These are phyloP conservation scores for Blumeria hordei DNA, from an alignment of 2,329 filamentous ascomycete genomes.

Conservation along the genomic window DNA sequence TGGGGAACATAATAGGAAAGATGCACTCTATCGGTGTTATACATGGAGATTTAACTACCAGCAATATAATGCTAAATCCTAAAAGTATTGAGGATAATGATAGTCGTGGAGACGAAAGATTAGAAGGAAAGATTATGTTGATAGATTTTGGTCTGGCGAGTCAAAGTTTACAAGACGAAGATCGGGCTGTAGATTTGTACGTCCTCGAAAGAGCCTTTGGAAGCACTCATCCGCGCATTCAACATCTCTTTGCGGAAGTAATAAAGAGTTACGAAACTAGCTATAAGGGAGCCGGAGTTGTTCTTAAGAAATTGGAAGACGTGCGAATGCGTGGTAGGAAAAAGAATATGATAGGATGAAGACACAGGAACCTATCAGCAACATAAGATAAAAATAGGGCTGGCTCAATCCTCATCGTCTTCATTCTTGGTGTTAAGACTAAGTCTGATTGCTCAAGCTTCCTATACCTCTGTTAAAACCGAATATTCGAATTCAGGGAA, in stretches of 20 bases:
- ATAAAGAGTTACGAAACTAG: constrained; percentile 48
- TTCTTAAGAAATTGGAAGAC: constrained; percentile 67
- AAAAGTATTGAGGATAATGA: constrained; percentile 3
- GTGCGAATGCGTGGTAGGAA: constrained; percentile 86
- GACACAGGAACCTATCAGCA: no score
- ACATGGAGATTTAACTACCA: constrained; percentile 90
- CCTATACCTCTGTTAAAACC: no score
- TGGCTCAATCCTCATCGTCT: no score
- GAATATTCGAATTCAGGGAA: no score
- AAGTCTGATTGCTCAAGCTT: no score
- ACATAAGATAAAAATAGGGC: no score
- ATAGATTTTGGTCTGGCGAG: constrained; percentile 88
- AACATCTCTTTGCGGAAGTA: constrained; percentile 49
- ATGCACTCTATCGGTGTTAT: constrained; percentile 72
- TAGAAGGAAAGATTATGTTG: constrained; percentile 57
- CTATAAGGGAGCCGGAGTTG: constrained; percentile 50
- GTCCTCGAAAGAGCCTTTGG: constrained; percentile 86
- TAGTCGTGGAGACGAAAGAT: constrained; percentile 8
- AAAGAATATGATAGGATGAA: constrained; percentile 78
- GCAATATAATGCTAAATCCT: constrained; percentile 65
- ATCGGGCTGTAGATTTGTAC: constrained; percentile 86
- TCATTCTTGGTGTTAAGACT: no score
- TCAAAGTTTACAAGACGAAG: constrained; percentile 64
- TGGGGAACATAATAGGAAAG: constrained; percentile 46
- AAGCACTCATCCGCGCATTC: constrained; percentile 75